phyloP scores from a whole-genome alignment of 805 yeast genomes.

The Candida koratica region DNA sequence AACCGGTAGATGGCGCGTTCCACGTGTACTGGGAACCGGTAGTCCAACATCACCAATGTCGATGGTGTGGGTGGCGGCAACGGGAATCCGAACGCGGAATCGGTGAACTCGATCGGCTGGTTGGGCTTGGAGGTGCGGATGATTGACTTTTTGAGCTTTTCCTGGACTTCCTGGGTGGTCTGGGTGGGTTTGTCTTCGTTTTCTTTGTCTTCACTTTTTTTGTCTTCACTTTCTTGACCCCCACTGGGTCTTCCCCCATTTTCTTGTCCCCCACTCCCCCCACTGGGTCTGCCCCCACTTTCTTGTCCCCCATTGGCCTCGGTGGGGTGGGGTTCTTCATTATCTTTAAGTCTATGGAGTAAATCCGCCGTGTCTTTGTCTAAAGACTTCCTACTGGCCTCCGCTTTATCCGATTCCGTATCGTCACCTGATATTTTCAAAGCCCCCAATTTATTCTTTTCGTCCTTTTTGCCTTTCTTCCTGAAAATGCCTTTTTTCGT shows the following conservation, averaged over 20 bases:
- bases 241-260: constrained; percentile 4
- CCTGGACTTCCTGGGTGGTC: constrained; percentile 40
- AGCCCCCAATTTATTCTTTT: constrained; percentile 15
- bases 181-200: constrained; percentile 23
- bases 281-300: constrained; percentile 1
- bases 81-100: constrained; percentile 85
- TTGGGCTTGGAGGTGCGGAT: constrained; percentile 40
- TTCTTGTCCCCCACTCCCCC: constrained; percentile 2
- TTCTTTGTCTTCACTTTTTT: constrained; percentile 4
- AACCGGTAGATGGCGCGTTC: constrained; percentile 93
- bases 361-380: not conserved
- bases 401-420: constrained; percentile 7
- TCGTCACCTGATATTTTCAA: constrained; percentile 11
- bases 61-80: constrained; percentile 76
- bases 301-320: constrained; percentile 2
- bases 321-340: not conserved
- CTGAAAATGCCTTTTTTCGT: constrained; percentile 18
- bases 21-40: constrained; percentile 88
- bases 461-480: constrained; percentile 13
- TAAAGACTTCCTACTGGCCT: not conserved
- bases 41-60: constrained; percentile 75
- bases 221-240: constrained; percentile 1
- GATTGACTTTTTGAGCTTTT: constrained; percentile 40
- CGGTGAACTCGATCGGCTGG: constrained; percentile 51
- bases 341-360: constrained; percentile 1